Conservation (phyloP, 2,329 filamentous ascomycete species). For the Thielaviopsis populi region DNA sequence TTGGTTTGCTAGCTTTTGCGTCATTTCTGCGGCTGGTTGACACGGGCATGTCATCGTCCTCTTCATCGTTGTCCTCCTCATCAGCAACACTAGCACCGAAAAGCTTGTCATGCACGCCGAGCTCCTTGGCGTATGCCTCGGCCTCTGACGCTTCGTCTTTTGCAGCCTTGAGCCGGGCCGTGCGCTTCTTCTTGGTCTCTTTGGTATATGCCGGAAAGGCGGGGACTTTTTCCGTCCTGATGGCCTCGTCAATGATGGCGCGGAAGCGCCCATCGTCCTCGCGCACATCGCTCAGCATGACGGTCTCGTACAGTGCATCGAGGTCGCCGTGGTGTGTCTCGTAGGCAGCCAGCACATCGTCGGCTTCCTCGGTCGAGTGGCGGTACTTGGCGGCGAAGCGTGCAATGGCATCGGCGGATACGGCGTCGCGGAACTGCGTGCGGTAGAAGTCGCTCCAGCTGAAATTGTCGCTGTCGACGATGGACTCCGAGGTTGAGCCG, state of each 20-base stretch:
- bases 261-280: constrained; percentile 80
- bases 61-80: constrained; percentile 23
- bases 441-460: constrained; percentile 84
- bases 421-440: constrained; percentile 62
- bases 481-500: constrained; percentile 71
- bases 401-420: constrained; percentile 60
- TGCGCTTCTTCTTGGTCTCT: constrained; percentile 52
- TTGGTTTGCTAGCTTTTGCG: neutral
- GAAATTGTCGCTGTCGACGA: constrained; percentile 66
- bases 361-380: constrained; percentile 68
- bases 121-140: constrained; percentile 56
- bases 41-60: constrained; percentile 1
- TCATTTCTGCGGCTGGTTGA: neutral
- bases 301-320: constrained; percentile 58
- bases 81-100: constrained; percentile 29
- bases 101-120: constrained; percentile 58
- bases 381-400: constrained; percentile 68
- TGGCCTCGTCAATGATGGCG: constrained; percentile 64
- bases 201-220: constrained; percentile 53
- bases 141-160: constrained; percentile 57
- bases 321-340: constrained; percentile 58
- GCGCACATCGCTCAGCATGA: constrained; percentile 75
- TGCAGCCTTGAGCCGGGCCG: constrained; percentile 45
- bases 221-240: constrained; percentile 51
- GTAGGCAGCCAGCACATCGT: constrained; percentile 65